Conservation (phyloP, 805 yeast genomes). For the Debaryomyces hansenii region DNA sequence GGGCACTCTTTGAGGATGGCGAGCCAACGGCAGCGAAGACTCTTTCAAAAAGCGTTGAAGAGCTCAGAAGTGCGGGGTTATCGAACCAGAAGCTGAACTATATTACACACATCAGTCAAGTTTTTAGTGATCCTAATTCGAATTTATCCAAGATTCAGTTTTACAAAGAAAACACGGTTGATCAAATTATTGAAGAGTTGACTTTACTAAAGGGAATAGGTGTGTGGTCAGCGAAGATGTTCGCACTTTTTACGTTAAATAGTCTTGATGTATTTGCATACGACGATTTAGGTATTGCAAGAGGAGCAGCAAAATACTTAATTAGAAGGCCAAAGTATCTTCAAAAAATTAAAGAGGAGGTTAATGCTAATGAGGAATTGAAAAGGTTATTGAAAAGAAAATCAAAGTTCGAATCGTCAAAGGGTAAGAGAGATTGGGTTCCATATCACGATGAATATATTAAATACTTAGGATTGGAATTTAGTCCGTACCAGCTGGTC, state of each 20-base stretch:
- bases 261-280: slow-evolving; percentile 71
- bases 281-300: slow-evolving; percentile 81
- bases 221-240: slow-evolving; percentile 89
- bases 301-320: slow-evolving; percentile 73
- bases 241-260: slow-evolving; percentile 65
- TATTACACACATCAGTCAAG: slow-evolving; percentile 52
- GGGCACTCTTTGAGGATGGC: slow-evolving; percentile 24
- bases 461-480: slow-evolving; percentile 54
- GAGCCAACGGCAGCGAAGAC: slow-evolving; percentile 57
- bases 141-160: slow-evolving; percentile 31
- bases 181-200: slow-evolving; percentile 49
- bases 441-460: slow-evolving; percentile 61
- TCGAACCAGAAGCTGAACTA: slow-evolving; percentile 69
- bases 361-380: slow-evolving; percentile 32
- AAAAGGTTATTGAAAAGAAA: slow-evolving; percentile 30
- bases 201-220: slow-evolving; percentile 70
- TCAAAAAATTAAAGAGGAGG: slow-evolving; percentile 38
- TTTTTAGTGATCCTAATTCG: slow-evolving; percentile 44
- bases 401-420: slow-evolving; percentile 35
- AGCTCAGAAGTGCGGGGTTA: slow-evolving; percentile 64
- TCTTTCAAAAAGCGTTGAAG: slow-evolving; percentile 39
- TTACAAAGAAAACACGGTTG: slow-evolving; percentile 38
- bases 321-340: slow-evolving; percentile 51
- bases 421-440: slow-evolving; percentile 61
- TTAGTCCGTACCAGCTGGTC: slow-evolving; percentile 64